A percentile compares a stretch with the other conserved stretches of the same genome.
phyloP scores from a whole-genome alignment of 441 rosid species.

The Dalechampia spathulata region DNA sequence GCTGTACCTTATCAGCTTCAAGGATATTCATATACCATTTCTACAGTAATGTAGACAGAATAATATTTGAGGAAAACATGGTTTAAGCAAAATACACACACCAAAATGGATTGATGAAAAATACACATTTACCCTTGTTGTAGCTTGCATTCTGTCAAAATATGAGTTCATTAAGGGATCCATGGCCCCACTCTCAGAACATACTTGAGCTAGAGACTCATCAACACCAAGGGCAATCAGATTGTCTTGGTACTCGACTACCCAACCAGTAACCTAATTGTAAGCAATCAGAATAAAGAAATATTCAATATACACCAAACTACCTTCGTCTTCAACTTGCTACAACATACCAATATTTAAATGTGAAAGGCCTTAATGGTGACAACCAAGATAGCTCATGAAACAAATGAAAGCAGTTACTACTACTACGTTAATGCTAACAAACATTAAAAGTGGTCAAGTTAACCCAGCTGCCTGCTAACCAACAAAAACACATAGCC shows the following conservation, averaged over 20 bases:
- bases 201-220: conserved; percentile 97
- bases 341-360: not conserved
- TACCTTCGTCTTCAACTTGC: not conserved
- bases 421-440: conserved; percentile 1
- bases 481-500: not conserved
- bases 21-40: conserved; percentile 98
- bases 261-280: conserved; percentile 95
- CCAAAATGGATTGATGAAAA: not conserved
- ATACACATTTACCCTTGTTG: conserved; percentile 65
- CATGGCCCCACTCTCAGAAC: conserved; percentile 99
- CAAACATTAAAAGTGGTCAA: not conserved
- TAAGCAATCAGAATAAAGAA: conserved; percentile 25
- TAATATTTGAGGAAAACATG: conserved; percentile 14
- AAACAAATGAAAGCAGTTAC: not conserved
- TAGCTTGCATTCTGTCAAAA: conserved; percentile 99
- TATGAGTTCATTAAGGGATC: conserved; percentile 99
- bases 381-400: not conserved
- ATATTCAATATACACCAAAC: conserved; percentile 12
- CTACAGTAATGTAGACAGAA: conserved; percentile 31
- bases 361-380: not conserved
- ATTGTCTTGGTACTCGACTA: conserved; percentile 96
- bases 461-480: not conserved
- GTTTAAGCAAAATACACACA: not conserved
- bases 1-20: conserved; percentile 93
- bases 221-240: conserved; percentile 97